Conservation (phyloP, 148 eudicot species). For the Dianthus caryophyllus region DNA sequence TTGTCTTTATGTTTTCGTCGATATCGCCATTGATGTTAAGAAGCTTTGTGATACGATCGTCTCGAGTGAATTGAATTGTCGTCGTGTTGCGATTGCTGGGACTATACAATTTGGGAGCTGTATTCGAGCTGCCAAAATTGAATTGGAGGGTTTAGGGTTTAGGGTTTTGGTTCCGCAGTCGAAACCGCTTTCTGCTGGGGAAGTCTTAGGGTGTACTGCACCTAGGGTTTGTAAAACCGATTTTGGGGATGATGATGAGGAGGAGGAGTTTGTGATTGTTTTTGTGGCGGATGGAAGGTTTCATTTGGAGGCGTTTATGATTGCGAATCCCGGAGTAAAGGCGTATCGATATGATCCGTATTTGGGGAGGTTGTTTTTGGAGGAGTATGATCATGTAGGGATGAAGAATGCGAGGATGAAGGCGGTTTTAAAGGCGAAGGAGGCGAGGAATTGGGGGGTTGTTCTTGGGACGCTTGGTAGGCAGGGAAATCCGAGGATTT, state of each 20-base stretch:
- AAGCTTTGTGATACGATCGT: conserved; percentile 38
- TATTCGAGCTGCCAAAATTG: conserved; percentile 65
- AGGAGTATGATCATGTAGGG: conserved; percentile 90
- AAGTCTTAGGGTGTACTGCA: conserved; percentile 88
- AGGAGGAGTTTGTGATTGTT: conserved; percentile 47
- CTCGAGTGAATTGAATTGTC: conserved; percentile 18
- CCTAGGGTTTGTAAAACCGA: conserved; percentile 39
- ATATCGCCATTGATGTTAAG: conserved; percentile 50
- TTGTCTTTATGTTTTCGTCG: conserved; percentile 76
- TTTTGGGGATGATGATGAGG: conserved; percentile 19
- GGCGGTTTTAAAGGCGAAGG: conserved; percentile 63
- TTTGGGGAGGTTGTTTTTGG: conserved; percentile 73
- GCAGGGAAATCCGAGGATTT: conserved; percentile 82
- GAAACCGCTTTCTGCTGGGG: conserved; percentile 90
- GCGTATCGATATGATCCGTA: conserved; percentile 90
- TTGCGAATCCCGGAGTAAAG: conserved; percentile 71
- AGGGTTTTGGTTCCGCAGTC: conserved; percentile 81
- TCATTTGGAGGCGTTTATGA: conserved; percentile 96
- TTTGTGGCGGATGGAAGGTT: conserved; percentile 97
- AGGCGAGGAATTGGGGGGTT: conserved; percentile 75
- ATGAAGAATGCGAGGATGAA: conserved; percentile 70
- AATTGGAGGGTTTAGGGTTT: conserved; percentile 74
- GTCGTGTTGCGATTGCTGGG: conserved; percentile 55
- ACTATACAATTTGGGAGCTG: conserved; percentile 78
- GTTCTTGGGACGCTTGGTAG: conserved; percentile 92